Percentiles rank a stretch among this genome's conserved stretches.
phyloP scores from a whole-genome alignment of 176 grass and related monocot species.

The Otatea glauca region DNA sequence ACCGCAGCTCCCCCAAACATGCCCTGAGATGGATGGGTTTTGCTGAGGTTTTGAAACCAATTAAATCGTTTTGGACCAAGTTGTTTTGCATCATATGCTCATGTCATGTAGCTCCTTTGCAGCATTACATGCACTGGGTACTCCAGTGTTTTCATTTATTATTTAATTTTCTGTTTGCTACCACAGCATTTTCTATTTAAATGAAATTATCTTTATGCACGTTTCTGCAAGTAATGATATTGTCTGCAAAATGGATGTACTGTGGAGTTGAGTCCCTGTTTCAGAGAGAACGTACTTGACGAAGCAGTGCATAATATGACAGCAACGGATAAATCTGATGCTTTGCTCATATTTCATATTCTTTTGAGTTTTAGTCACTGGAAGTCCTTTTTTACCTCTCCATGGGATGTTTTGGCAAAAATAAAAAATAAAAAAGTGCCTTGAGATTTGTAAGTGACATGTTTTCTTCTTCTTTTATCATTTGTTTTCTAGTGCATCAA shows the following conservation, averaged over 20 bases:
- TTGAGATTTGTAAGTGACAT: neutral
- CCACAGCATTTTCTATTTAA: neutral
- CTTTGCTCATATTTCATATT: neutral
- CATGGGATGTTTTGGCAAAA: neutral
- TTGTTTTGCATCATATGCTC: neutral
- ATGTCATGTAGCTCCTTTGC: no score
- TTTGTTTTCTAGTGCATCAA: neutral
- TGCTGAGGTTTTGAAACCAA: neutral
- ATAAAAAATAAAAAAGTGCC: neutral
- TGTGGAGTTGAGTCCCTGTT: conserved; percentile 55
- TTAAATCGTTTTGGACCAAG: neutral
- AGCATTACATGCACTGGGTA: neutral
- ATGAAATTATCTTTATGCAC: neutral
- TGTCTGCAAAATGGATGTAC: conserved; percentile 63
- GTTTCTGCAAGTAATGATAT: conserved; percentile 28
- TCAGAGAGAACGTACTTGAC: conserved; percentile 62
- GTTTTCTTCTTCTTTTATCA: neutral
- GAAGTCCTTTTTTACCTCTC: neutral
- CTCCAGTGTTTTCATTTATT: neutral
- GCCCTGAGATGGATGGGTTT: neutral
- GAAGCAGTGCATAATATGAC: conserved; percentile 46
- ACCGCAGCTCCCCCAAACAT: no score
- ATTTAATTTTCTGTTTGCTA: neutral
- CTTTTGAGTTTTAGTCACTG: neutral
- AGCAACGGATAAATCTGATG: conserved; percentile 44